Evolutionary conservation across 1,284 basidiomycete species (phyloP).

Genomic region (Cystobasidiaceae sp.): DNA sequence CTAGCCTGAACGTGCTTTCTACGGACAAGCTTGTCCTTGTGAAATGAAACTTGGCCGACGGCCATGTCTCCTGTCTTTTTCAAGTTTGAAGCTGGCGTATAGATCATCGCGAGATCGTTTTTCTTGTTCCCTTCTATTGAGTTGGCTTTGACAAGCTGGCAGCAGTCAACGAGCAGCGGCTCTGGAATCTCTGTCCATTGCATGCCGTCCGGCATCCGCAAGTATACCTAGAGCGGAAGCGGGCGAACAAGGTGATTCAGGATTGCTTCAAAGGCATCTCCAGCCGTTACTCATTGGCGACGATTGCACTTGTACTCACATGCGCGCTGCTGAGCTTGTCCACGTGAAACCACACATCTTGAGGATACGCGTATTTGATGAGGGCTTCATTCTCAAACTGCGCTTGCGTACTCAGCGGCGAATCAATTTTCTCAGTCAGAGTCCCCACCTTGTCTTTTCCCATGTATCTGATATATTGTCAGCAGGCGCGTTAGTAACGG

Average conservation of each 20-base stretch:
- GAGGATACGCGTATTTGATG: slow-evolving; percentile 72
- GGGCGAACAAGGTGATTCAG: too few relatives aligned
- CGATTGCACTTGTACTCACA: slow-evolving; percentile 44
- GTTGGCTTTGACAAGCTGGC: slow-evolving; percentile 95
- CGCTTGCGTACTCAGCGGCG: not conserved
- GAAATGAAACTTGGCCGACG: slow-evolving; percentile 89
- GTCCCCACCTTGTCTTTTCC: slow-evolving; percentile 74
- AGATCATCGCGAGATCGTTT: slow-evolving; percentile 87
- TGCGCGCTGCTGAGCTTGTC: slow-evolving; percentile 91
- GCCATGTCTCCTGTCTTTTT: slow-evolving; percentile 97
- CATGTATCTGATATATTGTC: slow-evolving; percentile 47
- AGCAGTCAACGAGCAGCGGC: slow-evolving; percentile 70
- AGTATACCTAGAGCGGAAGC: slow-evolving; percentile 57
- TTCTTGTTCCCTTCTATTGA: slow-evolving; percentile 99
- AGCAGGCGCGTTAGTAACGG: not conserved
- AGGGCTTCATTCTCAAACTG: slow-evolving; percentile 48
- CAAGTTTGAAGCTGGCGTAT: slow-evolving; percentile 59
- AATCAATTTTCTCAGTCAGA: slow-evolving; percentile 43
- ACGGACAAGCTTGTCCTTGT: slow-evolving; percentile 73
- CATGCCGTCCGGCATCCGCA: slow-evolving; percentile 71
- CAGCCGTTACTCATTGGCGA: not conserved
- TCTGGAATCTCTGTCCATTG: slow-evolving; percentile 81
- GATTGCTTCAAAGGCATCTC: too few relatives aligned
- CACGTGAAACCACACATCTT: slow-evolving; percentile 65
- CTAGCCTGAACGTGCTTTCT: slow-evolving; percentile 70